These are phyloP conservation scores for Globisporangium heterothallicum DNA, from an alignment of 352 stramenopile species.

Conservation along the genomic window DNA sequence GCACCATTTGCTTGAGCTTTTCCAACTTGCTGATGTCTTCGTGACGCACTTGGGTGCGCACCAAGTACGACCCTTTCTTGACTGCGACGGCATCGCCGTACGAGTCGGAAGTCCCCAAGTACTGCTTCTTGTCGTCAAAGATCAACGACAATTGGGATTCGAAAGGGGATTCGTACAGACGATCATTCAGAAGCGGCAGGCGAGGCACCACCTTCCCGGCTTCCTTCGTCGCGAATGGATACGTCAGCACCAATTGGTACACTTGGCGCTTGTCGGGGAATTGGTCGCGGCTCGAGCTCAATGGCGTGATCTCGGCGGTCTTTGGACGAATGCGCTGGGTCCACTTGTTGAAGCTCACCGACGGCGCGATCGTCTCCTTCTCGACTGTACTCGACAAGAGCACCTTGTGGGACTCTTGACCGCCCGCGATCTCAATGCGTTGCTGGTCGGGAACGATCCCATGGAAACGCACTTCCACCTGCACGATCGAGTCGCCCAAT, in stretches of 20 bases:
- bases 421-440: slow-evolving; percentile 53
- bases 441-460: slow-evolving; percentile 68
- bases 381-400: slow-evolving; percentile 62
- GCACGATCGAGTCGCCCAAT: slow-evolving; percentile 72
- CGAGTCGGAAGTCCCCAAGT: slow-evolving; percentile 77
- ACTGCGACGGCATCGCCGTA: slow-evolving; percentile 76
- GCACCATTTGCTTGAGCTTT: slow-evolving; percentile 73
- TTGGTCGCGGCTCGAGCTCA: slow-evolving; percentile 76
- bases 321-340: slow-evolving; percentile 76
- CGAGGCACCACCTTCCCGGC: slow-evolving; percentile 74
- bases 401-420: slow-evolving; percentile 70
- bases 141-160: slow-evolving; percentile 91
- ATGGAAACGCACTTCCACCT: slow-evolving; percentile 83
- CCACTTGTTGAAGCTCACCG: slow-evolving; percentile 80
- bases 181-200: slow-evolving; percentile 74
- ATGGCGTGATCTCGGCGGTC: slow-evolving; percentile 65
- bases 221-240: slow-evolving; percentile 87
- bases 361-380: slow-evolving; percentile 74
- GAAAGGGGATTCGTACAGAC: slow-evolving; percentile 92
- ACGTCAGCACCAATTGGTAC: slow-evolving; percentile 88
- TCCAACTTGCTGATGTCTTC: slow-evolving; percentile 80
- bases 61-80: slow-evolving; percentile 83
- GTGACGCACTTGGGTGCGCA: slow-evolving; percentile 74
- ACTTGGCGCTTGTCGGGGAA: slow-evolving; percentile 82
- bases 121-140: slow-evolving; percentile 94